phyloP scores from a whole-genome alignment of 2,329 filamentous ascomycete species.

The Arthrobotrys musiformis region DNA sequence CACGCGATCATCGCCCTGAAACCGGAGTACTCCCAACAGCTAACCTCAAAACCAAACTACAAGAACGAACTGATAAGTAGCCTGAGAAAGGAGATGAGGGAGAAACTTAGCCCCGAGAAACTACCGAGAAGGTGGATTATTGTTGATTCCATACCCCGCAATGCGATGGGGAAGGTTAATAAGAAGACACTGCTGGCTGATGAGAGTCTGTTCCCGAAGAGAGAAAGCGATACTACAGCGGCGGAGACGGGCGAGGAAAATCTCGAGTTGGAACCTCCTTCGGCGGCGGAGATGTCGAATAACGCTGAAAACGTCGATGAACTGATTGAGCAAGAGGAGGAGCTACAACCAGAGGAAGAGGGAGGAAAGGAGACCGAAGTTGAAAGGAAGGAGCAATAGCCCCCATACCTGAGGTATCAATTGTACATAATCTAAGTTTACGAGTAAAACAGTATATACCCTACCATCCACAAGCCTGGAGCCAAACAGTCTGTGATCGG shows the following conservation, averaged over 20 bases:
- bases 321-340: background rate
- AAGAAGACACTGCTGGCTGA: constrained; percentile 27
- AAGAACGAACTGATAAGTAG: constrained; percentile 7
- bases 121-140: constrained; percentile 89
- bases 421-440: background rate
- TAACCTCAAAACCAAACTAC: constrained; percentile 57
- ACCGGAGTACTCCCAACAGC: constrained; percentile 81
- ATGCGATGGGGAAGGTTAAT: constrained; percentile 88
- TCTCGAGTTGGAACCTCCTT: too few relatives aligned
- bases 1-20: constrained; percentile 67
- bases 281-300: too few relatives aligned
- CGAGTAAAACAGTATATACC: background rate
- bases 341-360: background rate
- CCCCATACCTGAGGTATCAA: too few relatives aligned
- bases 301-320: background rate
- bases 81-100: constrained; percentile 61
- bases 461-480: background rate
- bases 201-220: background rate
- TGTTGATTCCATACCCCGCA: constrained; percentile 82
- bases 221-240: background rate
- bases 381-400: background rate
- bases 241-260: background rate
- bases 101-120: constrained; percentile 88
- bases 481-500: too few relatives aligned
- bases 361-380: background rate